A percentile compares a stretch with the other conserved stretches of the same genome.
Evolutionary conservation across 1,284 basidiomycete genomes (phyloP).

Genomic region (Ustilago lituana): DNA sequence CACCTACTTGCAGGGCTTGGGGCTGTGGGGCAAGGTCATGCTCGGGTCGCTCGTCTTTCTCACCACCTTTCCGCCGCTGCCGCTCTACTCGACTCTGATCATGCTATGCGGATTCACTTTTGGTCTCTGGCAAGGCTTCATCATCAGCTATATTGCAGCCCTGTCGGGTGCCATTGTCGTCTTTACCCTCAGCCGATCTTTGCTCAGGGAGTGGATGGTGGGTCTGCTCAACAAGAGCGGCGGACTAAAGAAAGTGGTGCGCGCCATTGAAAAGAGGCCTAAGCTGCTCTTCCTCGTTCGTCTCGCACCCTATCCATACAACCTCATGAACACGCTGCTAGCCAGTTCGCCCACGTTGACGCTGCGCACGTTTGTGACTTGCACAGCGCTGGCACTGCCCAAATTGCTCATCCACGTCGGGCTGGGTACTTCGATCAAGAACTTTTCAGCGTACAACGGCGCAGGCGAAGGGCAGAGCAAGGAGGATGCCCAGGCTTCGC

Average conservation of each 20-base stretch:
- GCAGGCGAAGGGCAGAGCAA: slow-evolving; percentile 44
- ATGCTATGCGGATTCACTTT: slow-evolving; percentile 86
- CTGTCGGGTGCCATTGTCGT: slow-evolving; percentile 81
- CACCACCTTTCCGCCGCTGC: slow-evolving; percentile 74
- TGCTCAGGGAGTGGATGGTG: slow-evolving; percentile 77
- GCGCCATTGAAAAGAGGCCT: slow-evolving; percentile 85
- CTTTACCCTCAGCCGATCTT: slow-evolving; percentile 78
- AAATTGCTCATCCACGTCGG: slow-evolving; percentile 87
- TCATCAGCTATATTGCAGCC: slow-evolving; percentile 85
- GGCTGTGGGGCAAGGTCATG: slow-evolving; percentile 51
- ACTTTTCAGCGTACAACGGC: slow-evolving; percentile 77
- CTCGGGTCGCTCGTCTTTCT: slow-evolving; percentile 64
- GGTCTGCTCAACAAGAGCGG: slow-evolving; percentile 75
- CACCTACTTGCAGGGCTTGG: slow-evolving; percentile 52
- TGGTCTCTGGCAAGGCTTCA: slow-evolving; percentile 79
- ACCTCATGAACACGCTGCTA: slow-evolving; percentile 87
- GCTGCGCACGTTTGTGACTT: slow-evolving; percentile 78
- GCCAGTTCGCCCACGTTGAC: slow-evolving; percentile 85
- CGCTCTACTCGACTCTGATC: slow-evolving; percentile 86
- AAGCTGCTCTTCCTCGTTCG: slow-evolving; percentile 85
- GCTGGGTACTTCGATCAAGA: slow-evolving; percentile 82
- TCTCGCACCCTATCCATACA: slow-evolving; percentile 74
- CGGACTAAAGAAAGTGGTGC: slow-evolving; percentile 71
- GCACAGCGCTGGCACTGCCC: slow-evolving; percentile 82
- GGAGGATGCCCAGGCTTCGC: slow-evolving; percentile 37